Evolutionary conservation across 148 eudicot genomes (phyloP).

Genomic region (Polygonum maritimum): DNA sequence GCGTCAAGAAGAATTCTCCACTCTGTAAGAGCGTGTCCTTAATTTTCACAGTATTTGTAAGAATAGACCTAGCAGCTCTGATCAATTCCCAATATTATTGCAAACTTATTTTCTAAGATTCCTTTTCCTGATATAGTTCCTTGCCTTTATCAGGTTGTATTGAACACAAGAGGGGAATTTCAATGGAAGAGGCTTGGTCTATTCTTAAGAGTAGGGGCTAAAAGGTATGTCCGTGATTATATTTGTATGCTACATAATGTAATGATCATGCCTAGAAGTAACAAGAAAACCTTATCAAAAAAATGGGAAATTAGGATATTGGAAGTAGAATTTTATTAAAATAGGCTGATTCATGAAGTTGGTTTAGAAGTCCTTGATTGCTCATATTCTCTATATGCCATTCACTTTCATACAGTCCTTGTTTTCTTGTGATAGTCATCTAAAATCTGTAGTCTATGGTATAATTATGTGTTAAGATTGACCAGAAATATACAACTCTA

Average conservation of each 20-base stretch:
- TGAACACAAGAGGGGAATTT: slow-evolving; percentile 68
- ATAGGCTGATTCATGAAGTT: not conserved
- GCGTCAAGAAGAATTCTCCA: slow-evolving; percentile 68
- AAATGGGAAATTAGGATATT: not conserved
- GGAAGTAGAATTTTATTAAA: too few relatives aligned
- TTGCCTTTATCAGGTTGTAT: slow-evolving; percentile 52
- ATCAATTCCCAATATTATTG: not conserved
- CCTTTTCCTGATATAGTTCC: not conserved
- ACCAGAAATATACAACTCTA: not conserved
- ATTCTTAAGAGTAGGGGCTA: slow-evolving; percentile 73
- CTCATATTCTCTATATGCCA: not conserved
- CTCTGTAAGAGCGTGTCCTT: slow-evolving; percentile 42
- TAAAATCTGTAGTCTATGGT: not conserved
- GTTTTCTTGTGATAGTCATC: not conserved
- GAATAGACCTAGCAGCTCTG: too few relatives aligned
- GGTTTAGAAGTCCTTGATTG: not conserved
- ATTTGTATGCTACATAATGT: not conserved
- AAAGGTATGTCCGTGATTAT: slow-evolving; percentile 32
- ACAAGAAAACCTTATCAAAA: not conserved
- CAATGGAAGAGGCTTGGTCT: slow-evolving; percentile 78
- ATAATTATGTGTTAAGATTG: not conserved
- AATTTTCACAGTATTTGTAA: not conserved
- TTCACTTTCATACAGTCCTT: not conserved
- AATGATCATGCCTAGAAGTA: not conserved
- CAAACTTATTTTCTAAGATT: not conserved